A percentile compares a stretch with the other conserved stretches of the same genome.
phyloP scores from a whole-genome alignment of 2,329 filamentous ascomycete species.

The Endoconidiophora laricicola region DNA sequence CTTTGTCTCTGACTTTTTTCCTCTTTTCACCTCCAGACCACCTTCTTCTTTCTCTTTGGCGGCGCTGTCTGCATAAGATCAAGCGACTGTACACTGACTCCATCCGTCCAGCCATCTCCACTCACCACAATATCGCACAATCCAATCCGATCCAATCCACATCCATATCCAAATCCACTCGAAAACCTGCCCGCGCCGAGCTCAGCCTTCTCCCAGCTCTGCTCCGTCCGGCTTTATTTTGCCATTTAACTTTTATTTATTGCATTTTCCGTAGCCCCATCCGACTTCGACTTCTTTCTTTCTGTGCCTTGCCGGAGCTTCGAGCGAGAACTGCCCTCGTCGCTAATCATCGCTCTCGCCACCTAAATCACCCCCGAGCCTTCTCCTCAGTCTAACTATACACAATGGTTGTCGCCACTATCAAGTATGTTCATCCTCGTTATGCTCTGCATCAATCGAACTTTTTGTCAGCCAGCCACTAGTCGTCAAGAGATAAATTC shows the following conservation, averaged over 20 bases:
- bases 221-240: no score
- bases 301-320: background rate
- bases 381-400: background rate
- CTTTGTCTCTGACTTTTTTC: background rate
- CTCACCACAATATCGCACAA: background rate
- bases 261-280: background rate
- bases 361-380: background rate
- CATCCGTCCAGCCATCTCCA: background rate
- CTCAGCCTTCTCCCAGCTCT: no score
- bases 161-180: background rate
- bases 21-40: background rate
- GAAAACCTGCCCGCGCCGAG: background rate
- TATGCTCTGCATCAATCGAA: background rate
- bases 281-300: no score
- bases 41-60: background rate
- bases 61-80: background rate
- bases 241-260: background rate
- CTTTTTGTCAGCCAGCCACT: background rate
- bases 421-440: constrained; percentile 33
- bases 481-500: background rate
- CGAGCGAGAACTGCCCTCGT: background rate
- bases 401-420: constrained; percentile 47
- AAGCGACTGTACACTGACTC: background rate
- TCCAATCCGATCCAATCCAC: background rate
- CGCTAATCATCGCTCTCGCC: background rate